Evolutionary conservation across 441 rosid species (phyloP), one percentile per base, ranked within the genome.

Genomic region (Jatropha multifida): DNA sequence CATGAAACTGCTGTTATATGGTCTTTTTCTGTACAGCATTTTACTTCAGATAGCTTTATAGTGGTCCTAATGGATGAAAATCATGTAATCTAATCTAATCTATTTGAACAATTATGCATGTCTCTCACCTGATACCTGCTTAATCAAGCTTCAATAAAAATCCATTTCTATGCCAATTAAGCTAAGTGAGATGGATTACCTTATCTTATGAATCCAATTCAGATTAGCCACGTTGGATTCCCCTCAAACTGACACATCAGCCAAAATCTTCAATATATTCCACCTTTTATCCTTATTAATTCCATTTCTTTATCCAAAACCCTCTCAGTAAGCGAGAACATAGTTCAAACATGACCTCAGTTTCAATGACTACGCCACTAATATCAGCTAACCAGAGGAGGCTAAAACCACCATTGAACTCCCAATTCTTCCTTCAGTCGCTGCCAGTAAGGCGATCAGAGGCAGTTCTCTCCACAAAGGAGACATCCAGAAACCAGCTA

Each of bases 351-450:
- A 37, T 85, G 88, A 82, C 83, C 54, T 78, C 82, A 0, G 77
- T 82, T 78, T 76, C 84, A 55, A 77, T 82, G 83, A 74, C 82
- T 69, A 59, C 32, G 81, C 79, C 75, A 11, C 62, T 74, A n/a
- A 15, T 75, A 12, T 49, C 49, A 11, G 72, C 81, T 18, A 55
- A 52, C 68, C 78, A 65, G 44, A 65, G 49, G 32, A 69, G 76
- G 72, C n/a, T 69, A 11, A 17, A 20, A 27, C 42, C 66, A 27
- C 76, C 18, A 11, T 75, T 78, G 12, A 61, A 20, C 52, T 72
- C 81, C 3, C 74, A 65, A 26, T 32, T 75, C 72, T 82, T 80
- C 74, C 23, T 81, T 56, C 79, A 73, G 71, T 80, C 83, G 5
- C 58, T 72, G 27, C 80, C 81, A 4, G 6, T 58, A 10, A 74